Percentiles rank a stretch among this genome's conserved stretches.
phyloP scores from a whole-genome alignment of 768 basidiomycete genomes.

The Pulveroboletus frians region DNA sequence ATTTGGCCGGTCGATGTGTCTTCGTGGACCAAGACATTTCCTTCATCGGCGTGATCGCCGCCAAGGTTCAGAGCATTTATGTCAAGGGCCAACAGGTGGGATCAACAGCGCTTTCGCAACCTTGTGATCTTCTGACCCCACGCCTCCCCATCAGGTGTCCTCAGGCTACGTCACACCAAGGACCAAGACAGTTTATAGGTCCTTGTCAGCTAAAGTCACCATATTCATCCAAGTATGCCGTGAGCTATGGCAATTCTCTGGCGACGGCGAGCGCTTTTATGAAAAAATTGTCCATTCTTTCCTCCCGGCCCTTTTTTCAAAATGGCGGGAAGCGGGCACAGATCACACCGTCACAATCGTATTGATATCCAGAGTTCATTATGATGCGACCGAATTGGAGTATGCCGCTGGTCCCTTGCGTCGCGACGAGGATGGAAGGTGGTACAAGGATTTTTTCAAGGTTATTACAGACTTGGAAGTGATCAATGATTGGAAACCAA shows the following conservation, averaged over 20 bases:
- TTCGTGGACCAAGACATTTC: constrained; percentile 80
- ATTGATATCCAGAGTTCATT: constrained; percentile 87
- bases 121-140: constrained; percentile 3
- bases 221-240: constrained; percentile 96
- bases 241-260: constrained; percentile 95
- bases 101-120: neutral
- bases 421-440: constrained; percentile 66
- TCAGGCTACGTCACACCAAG: constrained; percentile 73
- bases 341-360: constrained; percentile 95
- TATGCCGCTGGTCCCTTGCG: constrained; percentile 81
- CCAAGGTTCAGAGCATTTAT: constrained; percentile 78
- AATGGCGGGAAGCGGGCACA: constrained; percentile 79
- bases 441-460: constrained; percentile 97
- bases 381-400: constrained; percentile 73
- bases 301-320: constrained; percentile 80
- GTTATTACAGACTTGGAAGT: constrained; percentile 92
- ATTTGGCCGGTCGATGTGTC: constrained; percentile 75
- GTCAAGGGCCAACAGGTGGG: constrained; percentile 61
- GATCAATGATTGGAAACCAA: constrained; percentile 81
- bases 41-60: constrained; percentile 78
- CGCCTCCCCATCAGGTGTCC: constrained; percentile 49
- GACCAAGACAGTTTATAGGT: constrained; percentile 88
- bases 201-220: constrained; percentile 85
- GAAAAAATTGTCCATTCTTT: constrained; percentile 99
- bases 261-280: constrained; percentile 91